These are phyloP conservation scores for Aspergillus piperis DNA, from an alignment of 2,329 filamentous ascomycete genomes.

Conservation along the genomic window DNA sequence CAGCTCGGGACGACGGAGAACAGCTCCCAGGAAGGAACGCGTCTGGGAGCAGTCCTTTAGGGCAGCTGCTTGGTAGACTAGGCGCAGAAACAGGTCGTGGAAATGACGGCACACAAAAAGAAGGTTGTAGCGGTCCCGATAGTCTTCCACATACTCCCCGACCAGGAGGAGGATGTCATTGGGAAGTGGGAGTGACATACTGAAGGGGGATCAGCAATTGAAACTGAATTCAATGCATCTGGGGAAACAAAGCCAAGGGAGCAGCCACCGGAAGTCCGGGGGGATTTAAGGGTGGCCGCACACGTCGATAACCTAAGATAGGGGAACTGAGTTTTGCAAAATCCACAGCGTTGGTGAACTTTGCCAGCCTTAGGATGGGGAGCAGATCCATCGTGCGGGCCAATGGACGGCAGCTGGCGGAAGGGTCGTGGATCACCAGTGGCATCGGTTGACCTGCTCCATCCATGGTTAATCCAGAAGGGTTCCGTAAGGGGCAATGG, in stretches of 20 bases:
- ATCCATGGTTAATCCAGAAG: constrained; percentile 14
- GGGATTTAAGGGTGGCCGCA: constrained; percentile 1
- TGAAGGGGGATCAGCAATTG: constrained; percentile 10
- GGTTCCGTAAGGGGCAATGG: background rate
- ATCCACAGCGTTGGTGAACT: constrained; percentile 7
- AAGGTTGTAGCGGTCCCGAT: constrained; percentile 29
- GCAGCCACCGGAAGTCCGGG: background rate
- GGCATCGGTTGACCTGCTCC: constrained; percentile 13
- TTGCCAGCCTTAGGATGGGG: background rate
- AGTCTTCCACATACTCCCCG: constrained; percentile 30
- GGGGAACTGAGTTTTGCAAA: constrained; percentile 5
- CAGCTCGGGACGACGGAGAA: constrained; percentile 26
- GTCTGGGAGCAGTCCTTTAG: constrained; percentile 22
- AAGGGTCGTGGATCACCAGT: constrained; percentile 17
- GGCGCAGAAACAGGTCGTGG: constrained; percentile 28
- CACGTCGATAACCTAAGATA: constrained; percentile 5
- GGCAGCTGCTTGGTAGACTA: constrained; percentile 24
- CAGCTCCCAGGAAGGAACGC: constrained; percentile 24
- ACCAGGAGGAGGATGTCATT: constrained; percentile 34
- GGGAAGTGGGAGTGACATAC: constrained; percentile 26
- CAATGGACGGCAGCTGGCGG: constrained; percentile 17
- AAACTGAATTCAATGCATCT: constrained; percentile 5
- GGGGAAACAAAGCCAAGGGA: background rate
- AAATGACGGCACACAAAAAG: constrained; percentile 30
- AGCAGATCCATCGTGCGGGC: constrained; percentile 14